Base-by-base conservation (phyloP, 2,329 filamentous ascomycete genomes). In the Aplosporella prunicola region DNA sequence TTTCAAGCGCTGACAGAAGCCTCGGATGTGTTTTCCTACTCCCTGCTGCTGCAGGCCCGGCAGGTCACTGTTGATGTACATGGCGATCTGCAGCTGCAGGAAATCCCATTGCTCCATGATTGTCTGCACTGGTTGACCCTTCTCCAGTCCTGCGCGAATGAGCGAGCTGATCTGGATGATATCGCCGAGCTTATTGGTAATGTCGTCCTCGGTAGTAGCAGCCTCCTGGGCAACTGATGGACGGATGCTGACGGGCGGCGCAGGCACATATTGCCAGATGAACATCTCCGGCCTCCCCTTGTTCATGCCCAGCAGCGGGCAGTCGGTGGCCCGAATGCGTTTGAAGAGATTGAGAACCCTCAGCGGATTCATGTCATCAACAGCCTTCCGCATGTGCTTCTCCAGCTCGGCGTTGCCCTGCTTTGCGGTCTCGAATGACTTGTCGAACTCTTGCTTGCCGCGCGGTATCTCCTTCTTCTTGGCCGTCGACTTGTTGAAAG, bases 41-140 rank as follows among this genome's bases (percentile, higher is more conserved):
- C 86, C 84, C 51, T 93, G 86, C 9, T 35, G 16, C 49, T 88
- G 80, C n/a, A 98, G 72, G 18, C 89, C 89, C 0, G 91, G 91
- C 2, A 93, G 80, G 50, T 95, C 88, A 45, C 88, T 94, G 65
- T 98, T 96, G 58, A 98, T 89, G 57, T 98, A 96, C 72, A 96
- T 87, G 43, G 89, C 91, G 43, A 96, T 83, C 53, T 96, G 88
- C 7, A 94, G 72, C 54, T 96, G 89, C 43, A 98, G 67, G 52
- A 89, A 96, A 55, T 98, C 91, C 91, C 91, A 98, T 51, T 94
- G 87, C 57, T 98, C 91, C 79, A 96, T 93, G 40, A 96, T 83
- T 1, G 85, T 93, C 47, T 82, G 76, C 2, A 98, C 73, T 0
- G 86, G 78, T 10, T 88, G 83, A 8, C 89, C 89, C 48, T 86